phyloP scores from a whole-genome alignment of 441 rosid genomes.

The Rhodomyrtus psidioides region DNA sequence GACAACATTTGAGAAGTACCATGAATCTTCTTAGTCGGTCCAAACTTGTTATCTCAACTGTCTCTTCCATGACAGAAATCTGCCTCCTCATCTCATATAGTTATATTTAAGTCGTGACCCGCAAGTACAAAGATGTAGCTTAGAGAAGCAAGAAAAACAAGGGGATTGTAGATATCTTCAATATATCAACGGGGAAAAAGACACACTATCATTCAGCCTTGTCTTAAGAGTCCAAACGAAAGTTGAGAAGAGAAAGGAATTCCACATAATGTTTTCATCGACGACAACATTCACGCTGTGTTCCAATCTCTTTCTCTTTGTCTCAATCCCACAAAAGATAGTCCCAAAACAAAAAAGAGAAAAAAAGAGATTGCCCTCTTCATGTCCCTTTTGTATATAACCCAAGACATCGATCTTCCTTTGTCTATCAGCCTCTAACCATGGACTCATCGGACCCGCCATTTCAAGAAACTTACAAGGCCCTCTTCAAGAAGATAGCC shows the following conservation, averaged over 20 bases:
- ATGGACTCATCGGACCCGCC: slow-evolving; percentile 31
- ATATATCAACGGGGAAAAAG: slow-evolving; percentile 1
- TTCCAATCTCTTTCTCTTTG: not conserved
- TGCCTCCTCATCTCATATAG: not conserved
- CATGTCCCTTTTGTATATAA: not conserved
- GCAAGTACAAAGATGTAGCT: not conserved
- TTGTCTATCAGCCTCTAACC: not conserved
- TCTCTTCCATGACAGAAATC: not conserved
- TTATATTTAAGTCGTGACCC: not conserved
- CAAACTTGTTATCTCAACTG: not conserved
- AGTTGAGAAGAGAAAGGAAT: slow-evolving; percentile 4
- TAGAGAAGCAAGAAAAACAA: not conserved
- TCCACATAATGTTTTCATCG: slow-evolving; percentile 23
- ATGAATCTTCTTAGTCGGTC: not conserved
- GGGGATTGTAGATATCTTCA: not conserved
- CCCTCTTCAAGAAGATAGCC: slow-evolving; percentile 7
- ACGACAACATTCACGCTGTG: not conserved
- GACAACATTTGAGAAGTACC: not conserved
- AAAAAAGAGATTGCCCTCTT: not conserved
- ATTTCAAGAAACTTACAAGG: slow-evolving; percentile 18
- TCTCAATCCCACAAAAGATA: not conserved
- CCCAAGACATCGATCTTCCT: not conserved
- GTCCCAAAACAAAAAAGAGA: not conserved
- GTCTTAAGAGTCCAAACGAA: slow-evolving; percentile 16
- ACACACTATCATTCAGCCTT: slow-evolving; percentile 22